phyloP scores from a whole-genome alignment of 2,329 filamentous ascomycete species.

The Balansia obtecta region DNA sequence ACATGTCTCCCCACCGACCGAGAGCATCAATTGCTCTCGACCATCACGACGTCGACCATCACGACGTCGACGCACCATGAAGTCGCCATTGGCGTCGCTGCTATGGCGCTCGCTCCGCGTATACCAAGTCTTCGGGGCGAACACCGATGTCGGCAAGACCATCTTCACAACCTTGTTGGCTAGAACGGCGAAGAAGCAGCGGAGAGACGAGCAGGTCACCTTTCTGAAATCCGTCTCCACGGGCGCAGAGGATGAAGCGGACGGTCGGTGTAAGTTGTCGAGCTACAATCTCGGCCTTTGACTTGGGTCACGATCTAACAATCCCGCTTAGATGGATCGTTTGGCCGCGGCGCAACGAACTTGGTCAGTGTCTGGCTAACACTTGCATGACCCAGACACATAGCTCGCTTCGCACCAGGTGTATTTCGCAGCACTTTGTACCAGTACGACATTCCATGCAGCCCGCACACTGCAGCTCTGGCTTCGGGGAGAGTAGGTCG shows the following conservation, averaged over 20 bases:
- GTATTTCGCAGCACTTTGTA: constrained; percentile 44
- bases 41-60: neutral
- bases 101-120: constrained; percentile 57
- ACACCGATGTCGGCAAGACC: constrained; percentile 78
- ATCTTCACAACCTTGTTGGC: constrained; percentile 64
- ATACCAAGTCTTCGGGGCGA: constrained; percentile 71
- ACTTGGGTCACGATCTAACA: neutral
- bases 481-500: constrained; percentile 28
- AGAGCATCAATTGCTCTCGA: neutral
- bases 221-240: constrained; percentile 80
- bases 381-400: constrained; percentile 36
- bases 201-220: constrained; percentile 34
- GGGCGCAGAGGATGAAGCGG: constrained; percentile 55
- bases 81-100: constrained; percentile 40
- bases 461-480: constrained; percentile 62
- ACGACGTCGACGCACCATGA: constrained; percentile 5
- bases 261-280: constrained; percentile 44
- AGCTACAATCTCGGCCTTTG: neutral
- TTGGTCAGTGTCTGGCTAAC: neutral
- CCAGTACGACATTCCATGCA: constrained; percentile 62
- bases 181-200: constrained; percentile 40
- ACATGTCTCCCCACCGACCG: neutral
- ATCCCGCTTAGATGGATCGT: neutral
- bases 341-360: neutral
- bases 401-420: constrained; percentile 43